phyloP scores from a whole-genome alignment of 2,329 filamentous ascomycete species.

The Arachnomyces sp. region DNA sequence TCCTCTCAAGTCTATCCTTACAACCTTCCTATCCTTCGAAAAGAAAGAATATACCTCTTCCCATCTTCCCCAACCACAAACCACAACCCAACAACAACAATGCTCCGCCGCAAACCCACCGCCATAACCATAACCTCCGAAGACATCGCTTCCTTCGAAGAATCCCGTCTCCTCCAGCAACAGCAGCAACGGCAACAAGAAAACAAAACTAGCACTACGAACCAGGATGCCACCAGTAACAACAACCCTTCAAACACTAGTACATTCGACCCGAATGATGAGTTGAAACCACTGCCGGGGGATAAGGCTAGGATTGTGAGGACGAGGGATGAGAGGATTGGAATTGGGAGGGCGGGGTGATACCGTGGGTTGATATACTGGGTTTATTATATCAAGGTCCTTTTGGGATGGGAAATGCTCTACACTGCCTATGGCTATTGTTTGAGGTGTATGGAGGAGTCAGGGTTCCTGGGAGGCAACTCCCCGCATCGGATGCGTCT shows the following conservation, averaged over 20 bases:
- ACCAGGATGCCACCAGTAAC: conserved; percentile 7
- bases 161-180: conserved; percentile 26
- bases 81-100: conserved; percentile 15
- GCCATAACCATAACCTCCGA: conserved; percentile 43
- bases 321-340: conserved; percentile 40
- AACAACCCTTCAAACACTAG: conserved; percentile 15
- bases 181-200: conserved; percentile 13
- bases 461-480: too few relatives aligned
- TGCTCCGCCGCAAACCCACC: conserved; percentile 46
- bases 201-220: conserved; percentile 11
- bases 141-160: conserved; percentile 42
- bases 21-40: too few relatives aligned
- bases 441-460: too few relatives aligned
- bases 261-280: conserved; percentile 40
- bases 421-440: too few relatives aligned
- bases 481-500: too few relatives aligned
- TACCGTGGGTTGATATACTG: too few relatives aligned
- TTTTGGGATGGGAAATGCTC: too few relatives aligned
- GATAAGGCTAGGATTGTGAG: conserved; percentile 43
- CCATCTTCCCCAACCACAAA: not conserved
- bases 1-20: too few relatives aligned
- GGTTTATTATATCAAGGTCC: too few relatives aligned
- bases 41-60: too few relatives aligned
- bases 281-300: conserved; percentile 43
- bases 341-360: conserved; percentile 16